phyloP scores from a whole-genome alignment of 768 basidiomycete species.

The Panaeolus cyanescens region DNA sequence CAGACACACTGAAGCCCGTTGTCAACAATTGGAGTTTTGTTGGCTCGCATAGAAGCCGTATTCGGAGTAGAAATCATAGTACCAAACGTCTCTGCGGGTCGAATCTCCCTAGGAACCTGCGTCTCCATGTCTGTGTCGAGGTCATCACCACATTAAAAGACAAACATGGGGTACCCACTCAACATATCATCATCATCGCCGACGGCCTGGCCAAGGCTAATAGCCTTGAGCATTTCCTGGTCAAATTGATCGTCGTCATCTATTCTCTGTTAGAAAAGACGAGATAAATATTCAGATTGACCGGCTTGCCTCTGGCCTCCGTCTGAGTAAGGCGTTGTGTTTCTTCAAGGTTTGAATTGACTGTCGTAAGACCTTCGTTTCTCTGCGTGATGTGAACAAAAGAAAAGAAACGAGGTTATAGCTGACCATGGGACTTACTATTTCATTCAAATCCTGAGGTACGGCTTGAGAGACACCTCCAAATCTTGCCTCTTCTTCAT shows the following conservation, averaged over 20 bases:
- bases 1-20: slow-evolving; percentile 69
- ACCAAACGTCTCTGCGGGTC: neutral
- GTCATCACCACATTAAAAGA: neutral
- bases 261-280: neutral
- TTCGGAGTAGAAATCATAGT: slow-evolving; percentile 30
- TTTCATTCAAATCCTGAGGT: slow-evolving; percentile 55
- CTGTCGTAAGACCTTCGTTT: slow-evolving; percentile 12
- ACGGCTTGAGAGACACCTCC: slow-evolving; percentile 51
- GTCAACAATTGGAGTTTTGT: slow-evolving; percentile 20
- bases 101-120: slow-evolving; percentile 18
- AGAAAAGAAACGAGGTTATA: neutral
- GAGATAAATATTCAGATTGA: too few species aligned
- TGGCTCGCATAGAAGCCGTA: neutral
- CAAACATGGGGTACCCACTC: slow-evolving; percentile 28
- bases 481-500: slow-evolving; percentile 45
- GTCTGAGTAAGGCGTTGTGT: slow-evolving; percentile 45
- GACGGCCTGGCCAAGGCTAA: slow-evolving; percentile 19
- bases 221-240: slow-evolving; percentile 33
- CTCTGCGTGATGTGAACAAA: too few species aligned
- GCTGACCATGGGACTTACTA: slow-evolving; percentile 40
- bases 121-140: slow-evolving; percentile 42
- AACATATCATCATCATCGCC: slow-evolving; percentile 49
- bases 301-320: slow-evolving; percentile 5
- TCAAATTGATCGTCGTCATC: slow-evolving; percentile 16
- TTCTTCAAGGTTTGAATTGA: slow-evolving; percentile 38